A percentile compares a stretch with the other conserved stretches of the same genome.
Conservation (phyloP, 805 yeast genomes). For the Kuraishia piskuri region DNA sequence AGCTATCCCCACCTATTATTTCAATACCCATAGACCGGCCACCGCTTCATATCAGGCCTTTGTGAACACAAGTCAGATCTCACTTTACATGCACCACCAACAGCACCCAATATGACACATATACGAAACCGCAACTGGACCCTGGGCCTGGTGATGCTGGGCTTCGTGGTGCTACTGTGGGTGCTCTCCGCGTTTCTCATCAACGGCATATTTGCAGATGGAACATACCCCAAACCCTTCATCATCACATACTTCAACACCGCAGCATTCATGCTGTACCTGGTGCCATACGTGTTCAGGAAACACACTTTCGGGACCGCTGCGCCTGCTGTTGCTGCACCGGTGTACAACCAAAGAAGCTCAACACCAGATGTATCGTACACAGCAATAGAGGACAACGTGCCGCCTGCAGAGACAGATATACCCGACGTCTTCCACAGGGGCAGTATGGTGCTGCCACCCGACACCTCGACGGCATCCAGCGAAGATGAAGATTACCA, state of each 20-base stretch:
- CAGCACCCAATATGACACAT: not conserved
- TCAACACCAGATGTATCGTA: not conserved
- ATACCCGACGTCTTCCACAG: not conserved
- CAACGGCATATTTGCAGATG: conserved; percentile 57
- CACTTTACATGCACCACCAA: no score
- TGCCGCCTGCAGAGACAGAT: not conserved
- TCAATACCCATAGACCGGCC: no score
- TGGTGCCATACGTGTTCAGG: conserved; percentile 43
- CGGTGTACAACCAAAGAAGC: conserved; percentile 6
- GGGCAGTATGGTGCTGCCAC: not conserved
- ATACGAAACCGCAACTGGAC: conserved; percentile 45
- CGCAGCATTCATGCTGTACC: conserved; percentile 70
- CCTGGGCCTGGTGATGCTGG: conserved; percentile 64
- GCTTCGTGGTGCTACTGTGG: conserved; percentile 80
- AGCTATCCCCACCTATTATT: no score
- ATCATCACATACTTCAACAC: conserved; percentile 90
- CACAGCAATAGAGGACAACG: not conserved
- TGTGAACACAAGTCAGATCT: no score
- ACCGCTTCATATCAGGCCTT: no score
- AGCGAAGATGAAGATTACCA: not conserved
- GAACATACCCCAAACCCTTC: conserved; percentile 76
- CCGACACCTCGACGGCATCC: not conserved
- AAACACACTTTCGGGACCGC: not conserved
- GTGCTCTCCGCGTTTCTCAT: conserved; percentile 83
- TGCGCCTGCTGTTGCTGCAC: no score